These are phyloP conservation scores for Beta macrorhiza DNA, from an alignment of 179 eudicot species.

Conservation along the genomic window DNA sequence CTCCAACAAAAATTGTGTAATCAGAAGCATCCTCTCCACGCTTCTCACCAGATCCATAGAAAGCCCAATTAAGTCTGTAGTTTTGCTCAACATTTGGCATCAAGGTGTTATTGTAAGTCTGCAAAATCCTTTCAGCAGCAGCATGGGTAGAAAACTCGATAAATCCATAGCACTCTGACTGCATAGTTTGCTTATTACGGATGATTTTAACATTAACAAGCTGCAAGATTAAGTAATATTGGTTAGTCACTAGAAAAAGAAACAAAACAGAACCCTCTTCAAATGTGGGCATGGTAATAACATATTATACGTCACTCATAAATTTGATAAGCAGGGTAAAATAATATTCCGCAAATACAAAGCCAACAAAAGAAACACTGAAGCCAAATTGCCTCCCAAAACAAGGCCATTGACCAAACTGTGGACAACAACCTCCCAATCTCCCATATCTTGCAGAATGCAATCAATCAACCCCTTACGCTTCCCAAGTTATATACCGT, in stretches of 20 bases:
- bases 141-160: constrained; percentile 64
- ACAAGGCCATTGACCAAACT: background rate
- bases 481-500: background rate
- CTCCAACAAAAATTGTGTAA: constrained; percentile 86
- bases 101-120: constrained; percentile 55
- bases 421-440: background rate
- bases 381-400: background rate
- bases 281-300: background rate
- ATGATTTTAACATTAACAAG: constrained; percentile 61
- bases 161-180: constrained; percentile 89
- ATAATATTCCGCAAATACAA: background rate
- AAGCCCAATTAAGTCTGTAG: constrained; percentile 87
- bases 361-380: background rate
- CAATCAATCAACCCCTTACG: background rate
- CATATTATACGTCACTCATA: background rate
- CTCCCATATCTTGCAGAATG: background rate
- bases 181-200: constrained; percentile 69
- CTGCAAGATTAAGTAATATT: constrained; percentile 38
- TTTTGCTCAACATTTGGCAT: constrained; percentile 81
- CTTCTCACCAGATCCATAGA: constrained; percentile 79
- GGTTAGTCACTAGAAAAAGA: constrained; percentile 1
- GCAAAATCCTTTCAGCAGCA: constrained; percentile 73
- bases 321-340: background rate
- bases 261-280: background rate
- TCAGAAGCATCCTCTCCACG: constrained; percentile 70